These are phyloP conservation scores for Cystobasidium tubakii DNA, from an alignment of 768 basidiomycete genomes.

Conservation along the genomic window DNA sequence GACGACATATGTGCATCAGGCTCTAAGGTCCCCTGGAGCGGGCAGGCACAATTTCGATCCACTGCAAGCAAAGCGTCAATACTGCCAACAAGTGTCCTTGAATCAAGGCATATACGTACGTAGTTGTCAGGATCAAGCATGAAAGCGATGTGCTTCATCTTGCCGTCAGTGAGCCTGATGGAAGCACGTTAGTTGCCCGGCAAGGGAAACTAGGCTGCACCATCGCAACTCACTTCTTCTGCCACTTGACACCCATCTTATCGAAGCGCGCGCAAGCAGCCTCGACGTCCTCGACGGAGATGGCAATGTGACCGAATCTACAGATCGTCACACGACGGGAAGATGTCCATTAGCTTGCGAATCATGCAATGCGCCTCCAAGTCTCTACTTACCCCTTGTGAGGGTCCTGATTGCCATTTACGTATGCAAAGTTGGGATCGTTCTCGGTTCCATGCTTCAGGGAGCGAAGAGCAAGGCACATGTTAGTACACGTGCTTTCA, in stretches of 20 bases:
- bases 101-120: not conserved
- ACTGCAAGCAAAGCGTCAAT: not conserved
- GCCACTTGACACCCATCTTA: constrained; percentile 69
- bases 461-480: constrained; percentile 54
- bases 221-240: constrained; percentile 68
- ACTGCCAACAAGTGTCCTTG: too few relatives aligned
- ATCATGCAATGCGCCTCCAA: too few relatives aligned
- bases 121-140: constrained; percentile 42
- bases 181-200: not conserved
- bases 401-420: constrained; percentile 77
- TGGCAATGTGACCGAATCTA: constrained; percentile 80
- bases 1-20: too few relatives aligned
- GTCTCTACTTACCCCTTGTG: constrained; percentile 10
- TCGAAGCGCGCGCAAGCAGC: constrained; percentile 79
- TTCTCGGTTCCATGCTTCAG: constrained; percentile 86
- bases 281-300: constrained; percentile 75
- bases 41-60: constrained; percentile 14
- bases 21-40: not conserved
- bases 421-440: constrained; percentile 71
- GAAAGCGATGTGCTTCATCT: constrained; percentile 61
- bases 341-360: too few relatives aligned
- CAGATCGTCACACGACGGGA: not conserved
- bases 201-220: not conserved
- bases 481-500: constrained; percentile 63
- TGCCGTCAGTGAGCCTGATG: constrained; percentile 25